Conservation (phyloP, 257 asterid species). For the Mentha longifolia region DNA sequence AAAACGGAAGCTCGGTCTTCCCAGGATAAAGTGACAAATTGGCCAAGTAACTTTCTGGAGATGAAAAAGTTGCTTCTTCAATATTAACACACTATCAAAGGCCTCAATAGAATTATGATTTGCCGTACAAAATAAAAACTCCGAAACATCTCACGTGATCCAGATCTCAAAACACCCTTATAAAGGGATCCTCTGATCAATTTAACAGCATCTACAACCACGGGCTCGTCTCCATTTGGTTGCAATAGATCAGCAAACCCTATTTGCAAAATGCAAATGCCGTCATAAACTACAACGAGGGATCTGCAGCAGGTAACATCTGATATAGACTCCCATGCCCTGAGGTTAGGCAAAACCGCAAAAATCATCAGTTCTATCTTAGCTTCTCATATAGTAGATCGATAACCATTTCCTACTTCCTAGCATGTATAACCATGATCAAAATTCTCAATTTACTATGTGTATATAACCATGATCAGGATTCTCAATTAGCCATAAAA, state of each 20-base stretch:
- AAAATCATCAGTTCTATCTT: slow-evolving; percentile 15
- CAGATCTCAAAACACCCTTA: slow-evolving; percentile 62
- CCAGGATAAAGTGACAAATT: slow-evolving; percentile 95
- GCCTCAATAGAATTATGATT: slow-evolving; percentile 11
- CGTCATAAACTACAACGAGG: slow-evolving; percentile 70
- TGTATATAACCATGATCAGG: too few relatives aligned
- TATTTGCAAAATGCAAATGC: slow-evolving; percentile 74
- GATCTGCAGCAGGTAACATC: slow-evolving; percentile 86
- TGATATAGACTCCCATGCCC: slow-evolving; percentile 95
- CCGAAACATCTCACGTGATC: slow-evolving; percentile 71
- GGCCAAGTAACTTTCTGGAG: slow-evolving; percentile 93
- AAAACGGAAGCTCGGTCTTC: slow-evolving; percentile 86
- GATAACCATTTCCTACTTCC: slow-evolving; percentile 19
- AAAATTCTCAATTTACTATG: slow-evolving; percentile 12
- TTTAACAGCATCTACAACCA: slow-evolving; percentile 57
- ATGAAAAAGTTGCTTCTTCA: slow-evolving; percentile 33
- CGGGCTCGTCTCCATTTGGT: slow-evolving; percentile 50
- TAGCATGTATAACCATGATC: background rate
- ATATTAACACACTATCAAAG: slow-evolving; percentile 18
- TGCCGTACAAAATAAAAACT: slow-evolving; percentile 27
- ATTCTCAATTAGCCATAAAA: background rate
- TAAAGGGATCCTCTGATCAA: slow-evolving; percentile 79
- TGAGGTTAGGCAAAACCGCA: slow-evolving; percentile 40
- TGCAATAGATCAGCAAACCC: slow-evolving; percentile 66
- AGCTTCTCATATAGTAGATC: slow-evolving; percentile 8